These are phyloP conservation scores for Harringtonia lauricola DNA, from an alignment of 2,329 filamentous ascomycete species.

Conservation along the genomic window DNA sequence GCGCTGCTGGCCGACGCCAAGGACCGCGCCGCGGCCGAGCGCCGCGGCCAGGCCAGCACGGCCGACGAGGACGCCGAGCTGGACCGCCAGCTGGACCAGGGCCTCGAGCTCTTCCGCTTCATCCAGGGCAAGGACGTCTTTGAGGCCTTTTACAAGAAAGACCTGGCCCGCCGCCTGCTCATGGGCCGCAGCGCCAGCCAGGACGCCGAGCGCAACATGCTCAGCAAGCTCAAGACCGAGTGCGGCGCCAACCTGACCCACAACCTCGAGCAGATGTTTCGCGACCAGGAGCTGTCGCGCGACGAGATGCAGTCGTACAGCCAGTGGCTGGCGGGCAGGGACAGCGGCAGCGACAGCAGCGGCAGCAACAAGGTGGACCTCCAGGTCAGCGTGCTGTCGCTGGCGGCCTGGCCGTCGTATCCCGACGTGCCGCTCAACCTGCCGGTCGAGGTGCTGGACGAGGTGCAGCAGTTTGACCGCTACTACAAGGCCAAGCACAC, in stretches of 20 bases:
- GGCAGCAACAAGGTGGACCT: conserved; percentile 53
- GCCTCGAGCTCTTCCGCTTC: conserved; percentile 89
- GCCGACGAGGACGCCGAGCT: conserved; percentile 88
- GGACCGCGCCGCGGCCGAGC: conserved; percentile 46
- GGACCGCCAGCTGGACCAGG: conserved; percentile 83
- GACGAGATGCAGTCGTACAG: conserved; percentile 93
- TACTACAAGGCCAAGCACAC: conserved; percentile 88
- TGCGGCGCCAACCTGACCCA: conserved; percentile 92
- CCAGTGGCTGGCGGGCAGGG: conserved; percentile 29
- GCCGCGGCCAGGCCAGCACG: conserved; percentile 52
- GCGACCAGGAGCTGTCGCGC: conserved; percentile 84
- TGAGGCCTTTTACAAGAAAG: conserved; percentile 98
- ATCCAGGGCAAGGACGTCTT: conserved; percentile 97
- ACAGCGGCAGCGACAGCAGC: neutral
- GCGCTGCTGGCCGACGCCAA: conserved; percentile 52
- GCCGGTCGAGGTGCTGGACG: conserved; percentile 62
- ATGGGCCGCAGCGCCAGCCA: conserved; percentile 90
- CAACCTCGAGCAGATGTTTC: conserved; percentile 98
- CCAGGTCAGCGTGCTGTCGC: conserved; percentile 80
- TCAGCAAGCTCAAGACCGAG: conserved; percentile 81
- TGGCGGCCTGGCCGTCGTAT: conserved; percentile 88
- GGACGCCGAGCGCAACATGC: conserved; percentile 93
- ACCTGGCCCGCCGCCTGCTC: conserved; percentile 77
- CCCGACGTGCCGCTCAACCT: conserved; percentile 53
- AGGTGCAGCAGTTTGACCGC: conserved; percentile 69